phyloP scores from a whole-genome alignment of 1,284 basidiomycete species.

The Athelia sp. region DNA sequence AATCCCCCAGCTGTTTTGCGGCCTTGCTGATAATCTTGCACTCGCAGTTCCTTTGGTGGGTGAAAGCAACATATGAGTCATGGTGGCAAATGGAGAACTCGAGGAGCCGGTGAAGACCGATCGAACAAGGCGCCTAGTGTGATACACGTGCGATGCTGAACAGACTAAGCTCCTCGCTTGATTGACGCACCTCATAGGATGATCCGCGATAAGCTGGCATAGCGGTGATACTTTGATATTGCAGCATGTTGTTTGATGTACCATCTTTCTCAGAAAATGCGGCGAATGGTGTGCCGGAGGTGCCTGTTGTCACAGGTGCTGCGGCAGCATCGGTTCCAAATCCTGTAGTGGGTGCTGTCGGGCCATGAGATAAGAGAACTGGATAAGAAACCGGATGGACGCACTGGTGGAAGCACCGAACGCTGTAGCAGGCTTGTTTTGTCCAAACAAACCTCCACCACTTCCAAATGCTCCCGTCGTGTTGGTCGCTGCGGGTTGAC shows the following conservation, averaged over 20 bases:
- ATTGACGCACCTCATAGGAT: constrained; percentile 61
- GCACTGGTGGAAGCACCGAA: constrained; percentile 41
- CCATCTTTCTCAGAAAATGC: constrained; percentile 58
- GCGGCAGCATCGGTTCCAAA: constrained; percentile 21
- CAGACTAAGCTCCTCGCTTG: constrained; percentile 12
- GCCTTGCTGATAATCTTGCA: constrained; percentile 72
- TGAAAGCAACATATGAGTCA: constrained; percentile 1
- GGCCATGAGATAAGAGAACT: neutral
- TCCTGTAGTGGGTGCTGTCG: neutral
- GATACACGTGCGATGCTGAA: neutral
- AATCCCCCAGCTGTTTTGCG: constrained; percentile 57
- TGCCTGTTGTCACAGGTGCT: constrained; percentile 56
- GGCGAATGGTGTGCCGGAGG: constrained; percentile 53
- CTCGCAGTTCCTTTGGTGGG: constrained; percentile 54
- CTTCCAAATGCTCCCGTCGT: constrained; percentile 29
- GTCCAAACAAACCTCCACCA: constrained; percentile 37
- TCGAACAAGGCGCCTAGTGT: constrained; percentile 4
- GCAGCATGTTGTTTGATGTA: constrained; percentile 36
- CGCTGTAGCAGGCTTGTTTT: constrained; percentile 40
- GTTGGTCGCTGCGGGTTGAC: constrained; percentile 32
- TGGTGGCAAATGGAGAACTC: constrained; percentile 1
- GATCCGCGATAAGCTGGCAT: constrained; percentile 64
- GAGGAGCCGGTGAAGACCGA: neutral
- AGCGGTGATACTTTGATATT: constrained; percentile 72
- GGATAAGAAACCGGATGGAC: constrained; percentile 4